phyloP scores from a whole-genome alignment of 805 yeast genomes.

The Torulaspora delbrueckii region DNA sequence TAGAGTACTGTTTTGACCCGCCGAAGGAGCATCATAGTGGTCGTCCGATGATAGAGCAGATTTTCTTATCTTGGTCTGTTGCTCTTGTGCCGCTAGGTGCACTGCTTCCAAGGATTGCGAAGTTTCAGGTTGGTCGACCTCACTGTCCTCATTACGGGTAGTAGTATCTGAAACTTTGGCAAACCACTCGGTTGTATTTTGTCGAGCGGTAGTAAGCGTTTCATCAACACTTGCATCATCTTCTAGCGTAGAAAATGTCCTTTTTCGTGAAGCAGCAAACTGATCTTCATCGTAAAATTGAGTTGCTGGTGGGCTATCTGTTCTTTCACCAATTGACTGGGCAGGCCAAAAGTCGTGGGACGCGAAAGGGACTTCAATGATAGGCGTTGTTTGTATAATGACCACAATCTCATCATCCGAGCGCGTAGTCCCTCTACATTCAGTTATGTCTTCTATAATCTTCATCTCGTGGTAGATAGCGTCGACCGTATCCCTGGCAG shows the following conservation, averaged over 20 bases:
- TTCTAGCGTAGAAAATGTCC: background rate
- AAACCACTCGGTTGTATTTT: background rate
- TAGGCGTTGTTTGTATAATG: slow-evolving; percentile 4
- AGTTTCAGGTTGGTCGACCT: background rate
- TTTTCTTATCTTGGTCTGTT: background rate
- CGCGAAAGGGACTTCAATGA: slow-evolving; percentile 1
- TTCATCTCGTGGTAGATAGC: background rate
- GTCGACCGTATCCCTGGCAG: background rate
- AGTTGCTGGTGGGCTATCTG: background rate
- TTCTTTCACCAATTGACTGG: background rate
- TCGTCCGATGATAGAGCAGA: background rate
- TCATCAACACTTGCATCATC: background rate
- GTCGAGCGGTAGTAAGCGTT: background rate
- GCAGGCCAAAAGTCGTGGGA: background rate
- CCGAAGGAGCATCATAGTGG: background rate
- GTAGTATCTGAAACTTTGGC: background rate
- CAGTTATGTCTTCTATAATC: background rate
- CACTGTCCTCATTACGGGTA: background rate
- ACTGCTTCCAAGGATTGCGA: background rate
- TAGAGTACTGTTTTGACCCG: background rate
- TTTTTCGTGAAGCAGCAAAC: background rate
- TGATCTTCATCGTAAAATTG: background rate
- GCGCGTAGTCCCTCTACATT: background rate
- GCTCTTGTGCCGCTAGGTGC: background rate
- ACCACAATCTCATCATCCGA: background rate